Conservation (phyloP, 345 rosid species). For the Mangifera indica region DNA sequence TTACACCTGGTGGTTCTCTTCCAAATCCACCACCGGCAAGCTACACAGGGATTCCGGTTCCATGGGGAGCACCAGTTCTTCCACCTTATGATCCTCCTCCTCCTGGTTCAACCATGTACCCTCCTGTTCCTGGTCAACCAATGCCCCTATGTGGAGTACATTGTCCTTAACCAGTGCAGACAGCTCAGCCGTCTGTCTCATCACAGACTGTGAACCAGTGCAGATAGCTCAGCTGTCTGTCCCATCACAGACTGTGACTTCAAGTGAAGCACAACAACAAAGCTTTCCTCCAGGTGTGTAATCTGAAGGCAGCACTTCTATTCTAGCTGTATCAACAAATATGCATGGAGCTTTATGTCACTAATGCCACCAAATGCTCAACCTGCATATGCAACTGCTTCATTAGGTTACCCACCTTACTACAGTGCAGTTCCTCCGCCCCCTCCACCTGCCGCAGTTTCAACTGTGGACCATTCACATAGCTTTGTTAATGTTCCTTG, state of each 20-base stretch:
- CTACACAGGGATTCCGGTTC: constrained; percentile 63
- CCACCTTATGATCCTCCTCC: constrained; percentile 74
- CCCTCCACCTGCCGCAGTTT: constrained; percentile 45
- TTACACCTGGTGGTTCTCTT: constrained; percentile 69
- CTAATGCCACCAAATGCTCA: constrained; percentile 48
- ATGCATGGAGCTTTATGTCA: constrained; percentile 45
- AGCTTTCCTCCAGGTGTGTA: constrained; percentile 90
- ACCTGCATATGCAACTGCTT: constrained; percentile 53
- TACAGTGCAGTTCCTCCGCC: constrained; percentile 79
- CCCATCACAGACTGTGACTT: constrained; percentile 39
- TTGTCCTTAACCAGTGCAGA: constrained; percentile 68
- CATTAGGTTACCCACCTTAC: constrained; percentile 68
- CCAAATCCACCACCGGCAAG: constrained; percentile 50
- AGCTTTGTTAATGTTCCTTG: constrained; percentile 68
- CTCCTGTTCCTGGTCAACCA: constrained; percentile 81
- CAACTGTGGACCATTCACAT: constrained; percentile 55
- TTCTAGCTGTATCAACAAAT: constrained; percentile 51
- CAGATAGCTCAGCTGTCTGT: too few relatives aligned
- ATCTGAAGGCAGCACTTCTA: constrained; percentile 56
- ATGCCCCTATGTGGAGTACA: constrained; percentile 83
- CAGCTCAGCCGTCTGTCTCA: constrained; percentile 75
- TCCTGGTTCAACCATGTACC: constrained; percentile 67
- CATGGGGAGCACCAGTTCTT: constrained; percentile 92
- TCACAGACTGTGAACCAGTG: too few relatives aligned
- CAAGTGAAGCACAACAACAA: constrained; percentile 73